Evolutionary conservation across 164 flowering plant species (phyloP), one percentile per base, ranked within the genome.

Genomic region (Umbilicus rupestris): DNA sequence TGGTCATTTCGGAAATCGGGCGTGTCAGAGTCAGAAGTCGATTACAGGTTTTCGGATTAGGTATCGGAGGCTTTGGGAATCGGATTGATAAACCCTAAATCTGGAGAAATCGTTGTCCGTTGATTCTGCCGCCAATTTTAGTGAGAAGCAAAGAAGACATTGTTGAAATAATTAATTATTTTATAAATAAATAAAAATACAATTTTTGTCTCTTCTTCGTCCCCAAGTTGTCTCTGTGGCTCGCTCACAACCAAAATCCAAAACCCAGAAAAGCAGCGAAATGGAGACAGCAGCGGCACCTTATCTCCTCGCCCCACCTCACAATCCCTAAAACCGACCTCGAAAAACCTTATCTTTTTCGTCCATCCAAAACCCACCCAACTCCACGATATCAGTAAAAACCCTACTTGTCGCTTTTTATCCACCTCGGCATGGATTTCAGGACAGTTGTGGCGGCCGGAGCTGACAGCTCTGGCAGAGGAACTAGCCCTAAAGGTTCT

Each of bases 291-390:
- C 37, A 1, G 17, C 60, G 60, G 28, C 60, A 55, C 60, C 60
- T 55, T 55, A 55, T 55, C 60, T 28, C 60, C 60, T 10, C 33
- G 11, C 16, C 60, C 60, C 33, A 55, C 60, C 60, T 52, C 58
- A 52, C 58, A 52, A 22, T 20, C 22, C 29, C 11, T 26, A 26
- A 22, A 52, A 52, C 58, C 58, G 29, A 52, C 58, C 30, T 55
- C 60, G 19, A 55, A 55, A 55, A 55, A 55, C 60, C 60, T 28
- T 11, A 55, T 55, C 60, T 55, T 55, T 55, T 28, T 30, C 35
- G 15, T 67, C 87, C 41, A 24, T 22, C 4, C 29, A 28, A 1
- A 10, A 6, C 44, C 44, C 12, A 41, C 44, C 4, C 5, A 55
- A 24, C 29, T 24, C 58, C 30, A 1, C 58, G 16, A 7, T 2